Percentiles rank a stretch among this genome's conserved stretches.
phyloP scores from a whole-genome alignment of 352 stramenopile genomes.

The Elongisporangium anandrum region DNA sequence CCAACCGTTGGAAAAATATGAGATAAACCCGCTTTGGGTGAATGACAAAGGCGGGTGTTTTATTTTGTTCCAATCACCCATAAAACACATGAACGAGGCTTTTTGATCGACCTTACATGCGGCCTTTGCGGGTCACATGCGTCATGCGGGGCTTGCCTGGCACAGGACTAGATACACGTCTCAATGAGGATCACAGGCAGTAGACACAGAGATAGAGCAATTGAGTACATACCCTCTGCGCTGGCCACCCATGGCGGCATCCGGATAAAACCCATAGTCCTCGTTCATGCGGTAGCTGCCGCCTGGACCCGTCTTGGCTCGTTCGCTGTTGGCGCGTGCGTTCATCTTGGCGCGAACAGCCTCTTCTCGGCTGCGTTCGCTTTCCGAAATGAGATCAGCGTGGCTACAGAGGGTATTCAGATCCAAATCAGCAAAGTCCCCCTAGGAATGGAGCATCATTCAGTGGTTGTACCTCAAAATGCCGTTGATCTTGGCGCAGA shows the following conservation, averaged over 20 bases:
- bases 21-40: background rate
- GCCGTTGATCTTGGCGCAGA: slow-evolving; percentile 58
- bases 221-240: slow-evolving; percentile 43
- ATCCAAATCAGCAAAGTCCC: background rate
- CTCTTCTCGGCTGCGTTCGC: slow-evolving; percentile 45
- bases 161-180: slow-evolving; percentile 2
- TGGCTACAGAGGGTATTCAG: slow-evolving; percentile 21
- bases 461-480: slow-evolving; percentile 46
- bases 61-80: background rate
- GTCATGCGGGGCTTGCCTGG: slow-evolving; percentile 36
- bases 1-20: background rate
- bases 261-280: slow-evolving; percentile 38
- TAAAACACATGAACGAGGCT: background rate
- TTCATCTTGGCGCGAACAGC: slow-evolving; percentile 50
- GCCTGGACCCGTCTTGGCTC: slow-evolving; percentile 27
- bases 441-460: background rate
- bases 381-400: slow-evolving; percentile 48
- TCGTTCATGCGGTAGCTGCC: slow-evolving; percentile 34
- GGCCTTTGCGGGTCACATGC: slow-evolving; percentile 51
- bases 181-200: slow-evolving; percentile 1
- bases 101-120: slow-evolving; percentile 21
- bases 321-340: slow-evolving; percentile 40
- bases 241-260: slow-evolving; percentile 16
- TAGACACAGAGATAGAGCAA: background rate
- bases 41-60: background rate